A percentile compares a stretch with the other conserved stretches of the same genome.
Evolutionary conservation across 345 rosid species (phyloP).

Genomic region (Iberis pinnata): DNA sequence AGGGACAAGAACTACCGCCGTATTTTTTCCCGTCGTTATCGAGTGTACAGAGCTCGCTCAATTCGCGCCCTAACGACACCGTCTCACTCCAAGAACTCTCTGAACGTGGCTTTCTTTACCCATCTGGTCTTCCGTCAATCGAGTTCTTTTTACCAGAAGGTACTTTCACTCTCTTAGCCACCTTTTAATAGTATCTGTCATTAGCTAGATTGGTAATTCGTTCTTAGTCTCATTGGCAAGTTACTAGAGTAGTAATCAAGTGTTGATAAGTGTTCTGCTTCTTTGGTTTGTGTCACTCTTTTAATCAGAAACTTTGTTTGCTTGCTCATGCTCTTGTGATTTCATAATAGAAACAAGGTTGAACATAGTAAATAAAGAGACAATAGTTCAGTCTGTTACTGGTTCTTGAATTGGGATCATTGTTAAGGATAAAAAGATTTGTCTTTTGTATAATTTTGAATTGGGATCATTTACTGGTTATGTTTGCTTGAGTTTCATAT

Average conservation of each 20-base stretch:
- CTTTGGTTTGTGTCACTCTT: not conserved
- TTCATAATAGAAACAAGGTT: not conserved
- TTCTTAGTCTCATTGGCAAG: not conserved
- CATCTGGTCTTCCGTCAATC: conserved; percentile 75
- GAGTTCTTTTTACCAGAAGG: conserved; percentile 91
- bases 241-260: not conserved
- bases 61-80: conserved; percentile 37
- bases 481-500: not conserved
- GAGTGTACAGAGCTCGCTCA: conserved; percentile 34
- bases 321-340: too few relatives aligned
- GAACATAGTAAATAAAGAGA: not conserved
- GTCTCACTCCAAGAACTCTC: conserved; percentile 29
- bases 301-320: too few relatives aligned
- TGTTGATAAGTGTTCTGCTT: not conserved
- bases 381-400: not conserved
- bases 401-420: not conserved
- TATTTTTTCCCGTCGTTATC: conserved; percentile 56
- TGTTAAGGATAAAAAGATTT: not conserved
- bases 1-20: conserved; percentile 36
- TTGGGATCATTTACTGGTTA: not conserved
- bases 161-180: conserved; percentile 12
- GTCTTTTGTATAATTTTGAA: not conserved
- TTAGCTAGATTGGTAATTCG: conserved; percentile 9
- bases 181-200: not conserved
- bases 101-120: conserved; percentile 53